Base-by-base conservation (phyloP, 1,284 basidiomycete genomes). In the Puccinia horiana region DNA sequence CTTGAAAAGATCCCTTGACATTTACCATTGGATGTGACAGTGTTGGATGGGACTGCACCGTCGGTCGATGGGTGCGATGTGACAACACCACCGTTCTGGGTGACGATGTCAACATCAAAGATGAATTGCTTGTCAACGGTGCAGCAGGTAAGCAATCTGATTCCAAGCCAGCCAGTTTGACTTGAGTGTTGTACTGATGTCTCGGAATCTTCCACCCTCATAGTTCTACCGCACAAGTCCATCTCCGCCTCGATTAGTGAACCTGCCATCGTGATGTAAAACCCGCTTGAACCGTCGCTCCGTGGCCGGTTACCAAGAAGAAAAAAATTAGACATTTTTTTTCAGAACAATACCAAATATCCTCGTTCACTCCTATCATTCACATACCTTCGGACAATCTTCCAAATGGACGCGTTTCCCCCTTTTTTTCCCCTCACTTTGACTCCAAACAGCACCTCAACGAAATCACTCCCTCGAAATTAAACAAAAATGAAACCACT, bases 41-140 rank as follows among this genome's bases (percentile, higher is more conserved):
- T n/a, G 74, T 81, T 32, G 89, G 89, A 44, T 90, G 89, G 89
- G 89, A 89, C 87, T 88, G 87, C 80, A 88, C 87, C 37, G 88
- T 89, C 83, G 89, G 89, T 26, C 87, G 88, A 85, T 89, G 89
- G 89, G 88, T 87, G 69, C 87, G 89, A 52, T 86, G 89, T 63
- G 89, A 89, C 83, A 89, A 89, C 85, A 89, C 89, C 83, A 88
- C 88, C 65, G 89, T 90, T 14, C 85, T 90, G 42, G 89, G 89
- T 56, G 89, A 90, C 84, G 89, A 90, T 81, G 89, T 89, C 54
- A 87, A 87, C 74, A 88, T 90, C 87, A 89, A 89, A 87, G 89
- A 90, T 84, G 89, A 90, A 85, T 85, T 90, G 23, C 88, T 88
- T 83, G 87, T 89, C 83, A 89, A 89, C 84, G 89, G 89, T 58